Conservation (phyloP, 345 rosid genomes). For the Brassica napus region Da-Ae NC_063450.1:50448501-50449000, state of each 20-base stretch:
- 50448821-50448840: conserved; percentile 35
- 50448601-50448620: conserved; percentile 33
- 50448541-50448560: neutral
- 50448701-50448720: conserved; percentile 30
- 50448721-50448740: neutral
- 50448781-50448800: conserved; percentile 26
- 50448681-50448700: conserved; percentile 27
- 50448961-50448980: conserved; percentile 36
- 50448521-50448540: neutral
- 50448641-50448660: conserved; percentile 33
- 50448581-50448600: conserved; percentile 23
- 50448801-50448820: conserved; percentile 23
- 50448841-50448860: conserved; percentile 33
- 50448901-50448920: conserved; percentile 31
- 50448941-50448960: conserved; percentile 36
- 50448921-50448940: conserved; percentile 32
- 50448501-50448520: neutral
- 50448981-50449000: conserved; percentile 98
- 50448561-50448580: conserved; percentile 12
- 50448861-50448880: conserved; percentile 32
- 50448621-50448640: conserved; percentile 27
- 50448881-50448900: conserved; percentile 30
- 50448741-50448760: conserved; percentile 29
- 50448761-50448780: conserved; percentile 28
- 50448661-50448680: conserved; percentile 22